Base-by-base conservation (phyloP, 2,329 filamentous ascomycete genomes). In the Parasarocladium wereldwijsianum region DNA sequence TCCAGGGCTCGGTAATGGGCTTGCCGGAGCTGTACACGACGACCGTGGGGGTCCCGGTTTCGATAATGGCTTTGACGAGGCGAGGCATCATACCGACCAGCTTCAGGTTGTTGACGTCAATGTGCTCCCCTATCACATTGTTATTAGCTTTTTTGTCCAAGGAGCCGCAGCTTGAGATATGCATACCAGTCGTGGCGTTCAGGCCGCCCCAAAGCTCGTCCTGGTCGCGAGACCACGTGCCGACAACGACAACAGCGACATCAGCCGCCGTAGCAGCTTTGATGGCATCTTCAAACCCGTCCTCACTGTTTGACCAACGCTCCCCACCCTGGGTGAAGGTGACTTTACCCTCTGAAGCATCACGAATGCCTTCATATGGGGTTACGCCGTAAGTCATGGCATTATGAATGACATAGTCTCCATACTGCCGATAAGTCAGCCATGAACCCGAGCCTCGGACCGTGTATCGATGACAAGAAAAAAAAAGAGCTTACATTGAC, bases 201-300 rank as follows among this genome's bases (percentile, higher is more conserved):
- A 81, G 47, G 0, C 73, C 72, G 33, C 55, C 49, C 78, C 76
- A 83, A 3, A 84, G 66, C 47, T 83, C 69, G 31, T 62, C 57
- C 44, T 84, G 77, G 42, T 85, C 79, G 28, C 77, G 66, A 16
- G 70, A 73, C 79, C 77, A 83, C 7, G 78, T 84, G 18, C 78
- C 79, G 1, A 83, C 76, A 0, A 84, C 60, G 0, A 84, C 75
- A 5, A 84, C 64, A 5, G 78, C 77, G 3, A 83, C 68, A 41
- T 84, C 78, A 3, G 77, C 75, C 8, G 62, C 64, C 41, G 73
- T 56, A 2, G 76, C 76, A 1, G 68, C 69, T 1, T 66, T 55
- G n/a, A 83, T 50, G 6, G 79, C 79, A 42, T 72, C 75, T 0
- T 60, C 48, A 38, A 83, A 79, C 2, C 71, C 74, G 4, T 72